Base-by-base conservation (phyloP, 1,284 basidiomycete genomes). In the Malassezia nana region DNA sequence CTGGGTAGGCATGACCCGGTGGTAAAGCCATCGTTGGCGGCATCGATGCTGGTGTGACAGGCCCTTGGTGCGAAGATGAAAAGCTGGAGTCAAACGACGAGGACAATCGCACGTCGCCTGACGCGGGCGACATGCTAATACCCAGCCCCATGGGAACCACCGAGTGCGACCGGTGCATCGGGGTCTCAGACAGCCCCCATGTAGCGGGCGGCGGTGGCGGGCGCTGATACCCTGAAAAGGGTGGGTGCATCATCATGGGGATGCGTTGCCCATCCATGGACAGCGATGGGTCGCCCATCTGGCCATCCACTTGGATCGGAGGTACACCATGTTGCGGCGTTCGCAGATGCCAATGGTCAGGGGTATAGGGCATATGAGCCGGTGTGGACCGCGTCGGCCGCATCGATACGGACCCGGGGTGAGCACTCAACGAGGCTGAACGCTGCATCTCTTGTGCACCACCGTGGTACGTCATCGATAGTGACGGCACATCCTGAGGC, bases 31-130 rank as follows among this genome's bases (percentile, higher is more conserved):
- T 35, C 29, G 49, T 25, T 10, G 35, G 10, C 10, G 35, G 35
- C 35, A 38, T 16, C 9, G 16, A 26, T 1, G 31, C 47, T 2
- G 53, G 53, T 22, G 53, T 55, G 13, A 55, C 22, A 2, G 53
- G 53, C 16, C 53, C 53, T 4, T 42, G 33, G n/a, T 50, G 38
- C 25, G 46, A 50, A 8, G 41, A 39, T 32, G 50, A 33, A 29
- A 50, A 55, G 24, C 47, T 50, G 6, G 48, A 20, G 30, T 55
- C 53, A 42, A 55, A 50, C 6, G 53, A 50, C 6, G 46, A 30
- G 4, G 53, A 55, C n/a, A 55, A 50, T 4, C 33, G 42, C 24
- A 55, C 46, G 18, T 55, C 47, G 16, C 31, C 33, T 2, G 46
- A 40, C 15, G 38, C 35, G 18, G 45, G 32, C 12, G 45, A 39